phyloP scores from a whole-genome alignment of 768 basidiomycete genomes.

The Dentipellis fragilis region DNA sequence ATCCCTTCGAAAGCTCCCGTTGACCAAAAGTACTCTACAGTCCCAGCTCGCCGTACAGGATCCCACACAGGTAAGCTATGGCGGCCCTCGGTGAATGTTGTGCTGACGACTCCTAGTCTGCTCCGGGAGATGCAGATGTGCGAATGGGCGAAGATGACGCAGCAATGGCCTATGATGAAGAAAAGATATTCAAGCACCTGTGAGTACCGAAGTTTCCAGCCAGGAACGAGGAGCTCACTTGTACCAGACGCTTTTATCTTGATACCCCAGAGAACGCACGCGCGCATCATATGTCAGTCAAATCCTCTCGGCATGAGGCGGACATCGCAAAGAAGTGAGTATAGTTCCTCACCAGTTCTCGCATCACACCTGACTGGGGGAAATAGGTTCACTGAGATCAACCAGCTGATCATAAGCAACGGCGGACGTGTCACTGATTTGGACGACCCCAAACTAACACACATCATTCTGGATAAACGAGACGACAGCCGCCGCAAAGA shows the following conservation, averaged over 20 bases:
- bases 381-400: conserved; percentile 45
- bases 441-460: conserved; percentile 72
- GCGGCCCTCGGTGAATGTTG: too few relatives aligned
- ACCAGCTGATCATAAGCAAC: conserved; percentile 45
- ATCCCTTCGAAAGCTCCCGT: not conserved
- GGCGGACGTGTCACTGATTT: conserved; percentile 68
- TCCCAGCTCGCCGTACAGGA: conserved; percentile 2
- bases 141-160: conserved; percentile 62
- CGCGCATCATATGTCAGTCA: conserved; percentile 50
- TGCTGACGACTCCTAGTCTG: too few relatives aligned
- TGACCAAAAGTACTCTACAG: not conserved
- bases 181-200: conserved; percentile 77
- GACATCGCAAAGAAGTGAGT: conserved; percentile 46
- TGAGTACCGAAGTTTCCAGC: conserved; percentile 26
- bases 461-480: conserved; percentile 76
- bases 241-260: conserved; percentile 72
- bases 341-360: not conserved
- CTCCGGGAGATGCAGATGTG: not conserved
- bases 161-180: conserved; percentile 72
- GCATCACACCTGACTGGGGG: not conserved
- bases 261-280: conserved; percentile 71
- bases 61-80: not conserved
- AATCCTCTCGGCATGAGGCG: conserved; percentile 36
- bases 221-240: not conserved
- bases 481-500: conserved; percentile 65